A percentile compares a stretch with the other conserved stretches of the same genome.
Conservation (phyloP, 352 stramenopile species). For the Globisporangium cederbergense region DNA sequence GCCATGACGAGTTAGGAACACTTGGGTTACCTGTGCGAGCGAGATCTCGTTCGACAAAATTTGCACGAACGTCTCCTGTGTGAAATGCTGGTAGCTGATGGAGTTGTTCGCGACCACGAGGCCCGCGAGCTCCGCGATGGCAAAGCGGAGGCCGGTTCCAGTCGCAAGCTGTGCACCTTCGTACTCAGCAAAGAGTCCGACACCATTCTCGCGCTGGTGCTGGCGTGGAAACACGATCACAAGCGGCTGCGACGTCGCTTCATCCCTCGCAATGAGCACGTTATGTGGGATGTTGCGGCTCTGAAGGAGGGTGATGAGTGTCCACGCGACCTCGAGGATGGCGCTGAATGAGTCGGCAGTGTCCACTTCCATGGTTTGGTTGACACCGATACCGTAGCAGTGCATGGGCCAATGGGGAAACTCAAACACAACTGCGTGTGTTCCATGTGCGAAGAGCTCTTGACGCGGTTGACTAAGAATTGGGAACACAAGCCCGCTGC, state of each 20-base stretch:
- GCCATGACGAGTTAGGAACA: too few species aligned
- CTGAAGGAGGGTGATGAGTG: constrained; percentile 40
- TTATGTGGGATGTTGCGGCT: constrained; percentile 43
- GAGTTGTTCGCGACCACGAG: constrained; percentile 43
- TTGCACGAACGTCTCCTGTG: constrained; percentile 30
- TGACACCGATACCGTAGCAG: constrained; percentile 35
- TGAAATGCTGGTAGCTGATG: constrained; percentile 29
- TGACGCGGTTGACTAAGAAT: constrained; percentile 32
- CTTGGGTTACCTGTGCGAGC: constrained; percentile 29
- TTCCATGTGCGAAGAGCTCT: constrained; percentile 22
- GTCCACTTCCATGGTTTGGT: background rate
- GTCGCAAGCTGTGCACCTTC: background rate
- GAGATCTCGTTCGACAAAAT: constrained; percentile 52
- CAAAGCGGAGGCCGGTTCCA: constrained; percentile 37
- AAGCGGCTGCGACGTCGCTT: constrained; percentile 2
- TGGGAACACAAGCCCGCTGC: constrained; percentile 28
- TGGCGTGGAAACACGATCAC: constrained; percentile 62
- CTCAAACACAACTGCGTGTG: constrained; percentile 17
- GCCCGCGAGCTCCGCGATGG: constrained; percentile 57
- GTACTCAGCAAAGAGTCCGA: constrained; percentile 2
- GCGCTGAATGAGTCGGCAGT: background rate
- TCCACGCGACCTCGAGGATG: constrained; percentile 33
- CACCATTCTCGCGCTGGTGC: constrained; percentile 46
- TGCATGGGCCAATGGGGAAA: constrained; percentile 40
- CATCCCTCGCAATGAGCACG: constrained; percentile 31